A percentile compares a stretch with the other conserved stretches of the same genome.
phyloP scores from a whole-genome alignment of 306 rosid genomes.

The Fragaria ananassa region DNA sequence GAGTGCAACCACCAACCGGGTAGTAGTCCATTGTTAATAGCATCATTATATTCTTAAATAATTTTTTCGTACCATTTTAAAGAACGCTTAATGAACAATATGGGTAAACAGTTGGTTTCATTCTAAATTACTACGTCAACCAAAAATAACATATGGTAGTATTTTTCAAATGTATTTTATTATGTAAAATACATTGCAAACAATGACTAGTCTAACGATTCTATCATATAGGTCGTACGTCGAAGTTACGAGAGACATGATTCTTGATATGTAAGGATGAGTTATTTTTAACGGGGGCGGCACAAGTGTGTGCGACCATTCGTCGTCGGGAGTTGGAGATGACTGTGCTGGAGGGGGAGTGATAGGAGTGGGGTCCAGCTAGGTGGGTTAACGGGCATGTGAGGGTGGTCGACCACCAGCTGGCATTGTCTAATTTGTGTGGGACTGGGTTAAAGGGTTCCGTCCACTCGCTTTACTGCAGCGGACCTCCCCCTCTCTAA shows the following conservation, averaged over 20 bases:
- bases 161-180: no score
- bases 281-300: background rate
- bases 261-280: no score
- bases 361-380: constrained; percentile 23
- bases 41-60: background rate
- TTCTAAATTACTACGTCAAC: no score
- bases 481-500: background rate
- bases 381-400: constrained; percentile 35
- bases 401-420: constrained; percentile 59
- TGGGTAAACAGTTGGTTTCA: no score
- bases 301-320: constrained; percentile 29
- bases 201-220: no score
- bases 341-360: background rate
- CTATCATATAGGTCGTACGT: no score
- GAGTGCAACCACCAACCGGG: background rate
- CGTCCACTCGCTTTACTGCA: constrained; percentile 17
- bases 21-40: background rate
- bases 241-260: no score
- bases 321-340: background rate
- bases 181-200: no score
- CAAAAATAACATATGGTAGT: no score
- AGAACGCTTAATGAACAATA: no score
- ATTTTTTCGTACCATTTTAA: no score
- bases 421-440: constrained; percentile 46
- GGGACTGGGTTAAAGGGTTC: constrained; percentile 17